These are phyloP conservation scores for Helotiales sp. DNA, from an alignment of 2,329 filamentous ascomycete genomes.

Conservation along the genomic window DNA sequence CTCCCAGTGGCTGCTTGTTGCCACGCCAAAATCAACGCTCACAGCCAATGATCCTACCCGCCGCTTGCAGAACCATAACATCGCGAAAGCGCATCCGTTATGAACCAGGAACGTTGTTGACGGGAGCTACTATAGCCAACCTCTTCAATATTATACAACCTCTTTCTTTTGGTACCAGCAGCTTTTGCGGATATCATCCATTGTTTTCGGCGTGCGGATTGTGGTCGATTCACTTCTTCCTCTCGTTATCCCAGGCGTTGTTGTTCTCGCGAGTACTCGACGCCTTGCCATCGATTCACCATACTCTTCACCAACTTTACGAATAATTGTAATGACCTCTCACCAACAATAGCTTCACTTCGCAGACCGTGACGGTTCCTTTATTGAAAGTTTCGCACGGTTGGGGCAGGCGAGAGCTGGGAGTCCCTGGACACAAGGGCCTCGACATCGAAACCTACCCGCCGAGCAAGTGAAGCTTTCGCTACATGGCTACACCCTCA, in stretches of 20 bases:
- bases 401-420: constrained; percentile 9
- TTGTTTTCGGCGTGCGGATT: constrained; percentile 10
- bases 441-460: constrained; percentile 15
- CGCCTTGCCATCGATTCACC: constrained; percentile 7
- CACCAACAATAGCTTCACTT: constrained; percentile 22
- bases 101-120: constrained; percentile 25
- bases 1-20: no score
- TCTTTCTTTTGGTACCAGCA: constrained; percentile 1
- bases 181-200: background rate
- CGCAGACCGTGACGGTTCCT: constrained; percentile 9
- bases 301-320: constrained; percentile 11
- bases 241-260: constrained; percentile 19
- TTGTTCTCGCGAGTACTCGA: constrained; percentile 15
- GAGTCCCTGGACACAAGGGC: constrained; percentile 13
- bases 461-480: constrained; percentile 11
- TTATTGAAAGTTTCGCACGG: background rate
- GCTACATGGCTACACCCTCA: constrained; percentile 33
- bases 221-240: constrained; percentile 15
- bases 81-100: constrained; percentile 23
- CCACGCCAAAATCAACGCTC: constrained; percentile 14
- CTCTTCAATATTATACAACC: constrained; percentile 17
- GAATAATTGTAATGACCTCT: constrained; percentile 25
- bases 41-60: constrained; percentile 20
- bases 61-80: constrained; percentile 30
- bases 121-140: constrained; percentile 17